Base-by-base conservation (phyloP, 768 basidiomycete genomes). In the Mycena kentingensis region DNA sequence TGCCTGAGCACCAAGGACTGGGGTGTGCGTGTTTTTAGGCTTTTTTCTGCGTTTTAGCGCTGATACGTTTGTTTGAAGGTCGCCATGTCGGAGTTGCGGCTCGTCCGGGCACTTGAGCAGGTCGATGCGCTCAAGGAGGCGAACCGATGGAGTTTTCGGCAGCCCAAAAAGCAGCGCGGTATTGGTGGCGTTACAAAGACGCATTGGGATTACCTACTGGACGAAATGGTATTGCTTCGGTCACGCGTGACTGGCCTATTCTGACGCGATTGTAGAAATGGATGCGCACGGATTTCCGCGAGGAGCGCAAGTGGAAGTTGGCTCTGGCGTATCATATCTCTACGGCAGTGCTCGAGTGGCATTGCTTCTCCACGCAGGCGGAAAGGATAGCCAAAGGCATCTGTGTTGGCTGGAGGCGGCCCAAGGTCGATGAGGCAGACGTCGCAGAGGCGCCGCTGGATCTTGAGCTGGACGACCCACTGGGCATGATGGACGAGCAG, bases 161-260 rank as follows among this genome's bases (percentile, higher is more conserved):
- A 99, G 64, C 93, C 94, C 10, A 98, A 96, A 71, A 96, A 94
- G 69, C 91, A 95, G 64, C 79, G 90, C 52, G 88, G 84, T 25
- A 78, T 93, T 16, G 84, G 87, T 19, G 84, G 85, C 1, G 60
- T 86, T 43, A 73, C 76, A 2, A 97, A 95, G 71, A 83, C 87
- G 1, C 93, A 98, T 64, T 95, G 93, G 93, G 97, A 98, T 66
- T 90, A 94, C 69, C 76, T 99, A 28, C 71, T 99, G 68, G 96
- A 98, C 55, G 97, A 99, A 70, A 93, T 98, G 93, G 93, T 91
- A 49, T n/a, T n/a, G n/a, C n/a, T n/a, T n/a, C n/a, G 60, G 81
- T 73, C 18, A 25, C 22, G 31, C 16, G 29, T 46, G 8, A 16
- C 39, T 5, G 26, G 12, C 21, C 37, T 19, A 41, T 45, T 41